phyloP scores from a whole-genome alignment of 164 flowering plant species.

The Taxillus chinensis region DNA sequence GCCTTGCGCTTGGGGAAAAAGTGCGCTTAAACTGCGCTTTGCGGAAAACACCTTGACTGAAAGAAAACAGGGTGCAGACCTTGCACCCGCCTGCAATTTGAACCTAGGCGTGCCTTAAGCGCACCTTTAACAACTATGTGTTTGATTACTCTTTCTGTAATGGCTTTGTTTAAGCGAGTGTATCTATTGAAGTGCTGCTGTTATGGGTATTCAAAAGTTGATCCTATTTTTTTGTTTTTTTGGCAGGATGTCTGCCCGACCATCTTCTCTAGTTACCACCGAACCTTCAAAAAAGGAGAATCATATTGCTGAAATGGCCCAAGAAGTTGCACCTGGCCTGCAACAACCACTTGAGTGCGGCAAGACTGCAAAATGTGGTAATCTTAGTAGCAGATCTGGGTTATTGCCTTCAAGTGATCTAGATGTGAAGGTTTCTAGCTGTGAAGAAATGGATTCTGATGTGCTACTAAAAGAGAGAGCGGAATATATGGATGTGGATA shows the following conservation, averaged over 20 bases:
- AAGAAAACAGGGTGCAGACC: no score
- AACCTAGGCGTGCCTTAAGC: no score
- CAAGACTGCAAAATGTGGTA: constrained; percentile 3
- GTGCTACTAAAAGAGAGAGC: not conserved
- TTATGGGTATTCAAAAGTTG: not conserved
- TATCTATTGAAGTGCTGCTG: no score
- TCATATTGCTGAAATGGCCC: constrained; percentile 8
- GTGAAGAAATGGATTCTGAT: not conserved
- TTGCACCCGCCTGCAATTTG: no score
- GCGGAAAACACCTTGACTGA: no score
- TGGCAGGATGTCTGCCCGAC: constrained; percentile 30
- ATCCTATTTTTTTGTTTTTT: constrained; percentile 1
- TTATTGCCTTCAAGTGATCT: constrained; percentile 4
- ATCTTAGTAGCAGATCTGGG: constrained; percentile 1
- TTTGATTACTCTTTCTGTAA: no score
- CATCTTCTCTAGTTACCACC: constrained; percentile 20
- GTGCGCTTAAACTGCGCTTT: no score
- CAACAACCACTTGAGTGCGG: constrained; percentile 12
- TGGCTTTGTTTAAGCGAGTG: no score
- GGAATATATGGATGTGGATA: constrained; percentile 6
- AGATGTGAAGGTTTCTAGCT: constrained; percentile 6
- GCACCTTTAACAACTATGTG: no score
- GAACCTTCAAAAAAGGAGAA: constrained; percentile 15
- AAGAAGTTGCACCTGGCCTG: constrained; percentile 8
- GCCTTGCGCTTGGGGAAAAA: no score